Evolutionary conservation across 495 filamentous ascomycete genomes (phyloP).

Genomic region (Trichodelitschia bisporula): DNA sequence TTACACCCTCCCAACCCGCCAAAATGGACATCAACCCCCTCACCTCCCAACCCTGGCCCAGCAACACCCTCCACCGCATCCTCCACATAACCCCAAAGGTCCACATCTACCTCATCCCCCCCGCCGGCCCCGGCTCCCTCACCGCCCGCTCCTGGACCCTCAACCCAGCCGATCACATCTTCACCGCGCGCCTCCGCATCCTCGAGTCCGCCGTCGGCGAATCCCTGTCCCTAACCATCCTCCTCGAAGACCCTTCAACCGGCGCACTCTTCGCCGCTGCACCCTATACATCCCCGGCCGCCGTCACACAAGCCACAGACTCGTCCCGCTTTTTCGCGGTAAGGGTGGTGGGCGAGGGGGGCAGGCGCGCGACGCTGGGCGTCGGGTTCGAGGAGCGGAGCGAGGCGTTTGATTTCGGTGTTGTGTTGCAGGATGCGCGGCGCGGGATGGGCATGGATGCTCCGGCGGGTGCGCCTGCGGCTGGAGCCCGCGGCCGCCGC

Average conservation of each 20-base stretch:
- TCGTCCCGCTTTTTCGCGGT: constrained; percentile 59
- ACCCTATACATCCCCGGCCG: constrained; percentile 31
- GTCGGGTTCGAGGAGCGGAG: constrained; percentile 66
- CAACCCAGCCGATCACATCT: constrained; percentile 42
- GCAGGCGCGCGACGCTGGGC: constrained; percentile 49
- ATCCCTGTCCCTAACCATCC: constrained; percentile 38
- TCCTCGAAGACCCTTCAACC: constrained; percentile 44
- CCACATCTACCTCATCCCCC: constrained; percentile 63
- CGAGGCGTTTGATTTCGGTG: constrained; percentile 60
- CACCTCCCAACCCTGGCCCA: constrained; percentile 27
- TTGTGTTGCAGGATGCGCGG: constrained; percentile 50
- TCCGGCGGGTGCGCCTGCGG: constrained; percentile 6
- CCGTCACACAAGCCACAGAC: constrained; percentile 50
- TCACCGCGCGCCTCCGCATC: constrained; percentile 56
- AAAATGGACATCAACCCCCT: constrained; percentile 27
- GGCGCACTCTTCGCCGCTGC: constrained; percentile 60
- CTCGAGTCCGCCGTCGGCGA: constrained; percentile 45
- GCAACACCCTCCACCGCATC: constrained; percentile 53
- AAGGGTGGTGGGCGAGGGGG: constrained; percentile 41
- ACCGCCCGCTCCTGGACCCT: constrained; percentile 53
- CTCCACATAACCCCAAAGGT: constrained; percentile 43
- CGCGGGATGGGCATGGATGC: constrained; percentile 24
- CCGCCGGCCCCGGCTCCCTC: constrained; percentile 43
- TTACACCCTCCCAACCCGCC: constrained; percentile 1
- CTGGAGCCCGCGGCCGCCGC: constrained; percentile 9